Evolutionary conservation across 495 filamentous ascomycete genomes (phyloP).

Genomic region (Daldinia vernicosa): DNA sequence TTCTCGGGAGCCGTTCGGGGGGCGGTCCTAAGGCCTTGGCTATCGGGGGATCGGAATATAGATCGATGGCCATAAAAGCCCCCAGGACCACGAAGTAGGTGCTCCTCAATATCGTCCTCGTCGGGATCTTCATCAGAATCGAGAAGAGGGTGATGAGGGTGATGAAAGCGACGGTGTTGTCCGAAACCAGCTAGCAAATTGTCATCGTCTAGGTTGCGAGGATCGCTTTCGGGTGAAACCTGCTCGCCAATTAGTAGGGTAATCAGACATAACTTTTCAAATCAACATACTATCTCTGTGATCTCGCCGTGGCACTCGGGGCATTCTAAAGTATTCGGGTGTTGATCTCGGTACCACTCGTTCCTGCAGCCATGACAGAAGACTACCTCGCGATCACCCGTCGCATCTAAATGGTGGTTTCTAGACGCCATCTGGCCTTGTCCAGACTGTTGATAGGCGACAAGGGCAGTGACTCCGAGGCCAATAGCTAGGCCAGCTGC

Average conservation of each 20-base stretch:
- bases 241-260: slow-evolving; percentile 27
- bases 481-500: slow-evolving; percentile 58
- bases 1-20: slow-evolving; percentile 34
- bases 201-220: slow-evolving; percentile 45
- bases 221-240: slow-evolving; percentile 55
- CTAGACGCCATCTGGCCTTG: slow-evolving; percentile 48
- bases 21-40: slow-evolving; percentile 32
- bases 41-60: slow-evolving; percentile 40
- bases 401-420: slow-evolving; percentile 55
- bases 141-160: slow-evolving; percentile 44
- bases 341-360: slow-evolving; percentile 79
- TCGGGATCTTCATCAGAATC: slow-evolving; percentile 55
- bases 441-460: slow-evolving; percentile 53
- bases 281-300: slow-evolving; percentile 77
- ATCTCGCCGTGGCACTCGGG: slow-evolving; percentile 81
- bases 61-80: slow-evolving; percentile 51
- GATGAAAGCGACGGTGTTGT: slow-evolving; percentile 39
- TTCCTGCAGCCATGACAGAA: slow-evolving; percentile 82
- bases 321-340: slow-evolving; percentile 66
- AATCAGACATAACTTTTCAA: background rate
- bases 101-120: slow-evolving; percentile 60
- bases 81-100: slow-evolving; percentile 56
- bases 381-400: slow-evolving; percentile 69
- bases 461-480: slow-evolving; percentile 59
- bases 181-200: slow-evolving; percentile 52